Evolutionary conservation across 495 filamentous ascomycete species (phyloP).

Genomic region (Aspergillus baeticus): DNA sequence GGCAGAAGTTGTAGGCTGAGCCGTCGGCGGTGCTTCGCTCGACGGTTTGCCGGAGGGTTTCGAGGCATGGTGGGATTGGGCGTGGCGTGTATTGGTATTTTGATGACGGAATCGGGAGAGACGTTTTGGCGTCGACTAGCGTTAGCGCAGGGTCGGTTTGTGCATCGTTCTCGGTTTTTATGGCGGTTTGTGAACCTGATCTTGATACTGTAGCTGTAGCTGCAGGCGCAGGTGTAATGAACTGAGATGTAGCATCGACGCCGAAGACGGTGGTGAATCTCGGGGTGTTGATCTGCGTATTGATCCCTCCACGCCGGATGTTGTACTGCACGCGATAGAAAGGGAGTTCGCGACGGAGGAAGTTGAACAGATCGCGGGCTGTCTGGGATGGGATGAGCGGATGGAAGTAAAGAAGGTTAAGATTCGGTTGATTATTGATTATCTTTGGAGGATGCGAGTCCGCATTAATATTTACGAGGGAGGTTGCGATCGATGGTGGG

Average conservation of each 20-base stretch:
- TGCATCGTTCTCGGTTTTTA: no score
- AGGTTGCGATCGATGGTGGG: constrained; percentile 37
- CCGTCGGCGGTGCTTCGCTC: constrained; percentile 52
- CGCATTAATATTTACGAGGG: constrained; percentile 29
- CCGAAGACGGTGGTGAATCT: constrained; percentile 73
- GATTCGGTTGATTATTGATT: constrained; percentile 61
- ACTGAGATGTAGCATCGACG: constrained; percentile 58
- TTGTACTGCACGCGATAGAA: constrained; percentile 74
- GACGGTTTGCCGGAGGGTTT: constrained; percentile 51
- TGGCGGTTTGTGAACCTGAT: no score
- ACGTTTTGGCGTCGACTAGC: constrained; percentile 16
- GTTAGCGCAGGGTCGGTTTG: not conserved
- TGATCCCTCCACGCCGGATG: constrained; percentile 56
- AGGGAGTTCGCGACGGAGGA: constrained; percentile 59
- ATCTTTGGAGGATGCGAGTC: constrained; percentile 19
- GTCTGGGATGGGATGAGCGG: constrained; percentile 57
- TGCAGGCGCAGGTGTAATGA: constrained; percentile 3
- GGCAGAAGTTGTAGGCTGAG: constrained; percentile 67
- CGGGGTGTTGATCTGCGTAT: constrained; percentile 65
- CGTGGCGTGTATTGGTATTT: constrained; percentile 59
- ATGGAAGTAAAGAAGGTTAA: constrained; percentile 67
- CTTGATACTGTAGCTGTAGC: no score
- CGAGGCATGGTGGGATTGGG: constrained; percentile 66
- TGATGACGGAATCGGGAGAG: constrained; percentile 34
- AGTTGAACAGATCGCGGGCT: constrained; percentile 59